These are phyloP conservation scores for Colletotrichum shisoi DNA, from an alignment of 2,329 filamentous ascomycete genomes.

Conservation along the genomic window DNA sequence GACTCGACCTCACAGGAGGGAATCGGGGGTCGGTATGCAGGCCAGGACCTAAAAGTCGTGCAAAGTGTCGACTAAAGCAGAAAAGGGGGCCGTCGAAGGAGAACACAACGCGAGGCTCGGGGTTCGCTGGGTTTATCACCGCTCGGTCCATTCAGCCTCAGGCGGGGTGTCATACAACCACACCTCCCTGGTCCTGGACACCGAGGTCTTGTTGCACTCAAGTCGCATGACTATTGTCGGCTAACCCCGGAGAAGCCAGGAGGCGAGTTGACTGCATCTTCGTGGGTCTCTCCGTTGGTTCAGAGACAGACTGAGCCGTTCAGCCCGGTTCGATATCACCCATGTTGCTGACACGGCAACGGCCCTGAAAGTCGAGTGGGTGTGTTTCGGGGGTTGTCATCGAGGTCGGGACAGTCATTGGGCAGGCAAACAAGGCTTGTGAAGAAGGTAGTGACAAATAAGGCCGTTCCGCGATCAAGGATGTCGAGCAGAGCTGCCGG, in stretches of 20 bases:
- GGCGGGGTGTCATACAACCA: conserved; percentile 14
- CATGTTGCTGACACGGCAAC: conserved; percentile 20
- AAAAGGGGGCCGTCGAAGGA: not conserved
- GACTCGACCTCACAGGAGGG: conserved; percentile 9
- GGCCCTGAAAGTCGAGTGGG: conserved; percentile 5
- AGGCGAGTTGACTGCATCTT: not conserved
- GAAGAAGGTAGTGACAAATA: conserved; percentile 25
- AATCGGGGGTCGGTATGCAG: not conserved
- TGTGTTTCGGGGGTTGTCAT: not conserved
- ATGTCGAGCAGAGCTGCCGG: not conserved
- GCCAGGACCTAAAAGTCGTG: conserved; percentile 16
- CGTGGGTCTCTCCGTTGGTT: conserved; percentile 16
- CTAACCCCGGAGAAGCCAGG: conserved; percentile 7
- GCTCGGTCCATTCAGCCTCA: conserved; percentile 5
- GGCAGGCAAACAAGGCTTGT: not conserved
- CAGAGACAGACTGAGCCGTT: not conserved
- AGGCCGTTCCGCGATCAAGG: conserved; percentile 8
- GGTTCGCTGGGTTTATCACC: conserved; percentile 29
- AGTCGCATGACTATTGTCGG: conserved; percentile 21
- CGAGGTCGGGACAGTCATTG: conserved; percentile 4
- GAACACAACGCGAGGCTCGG: not conserved
- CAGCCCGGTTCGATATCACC: not conserved
- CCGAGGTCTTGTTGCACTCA: not conserved
- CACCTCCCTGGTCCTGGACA: conserved; percentile 9
- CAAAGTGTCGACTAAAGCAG: not conserved